Evolutionary conservation across 306 rosid species (phyloP), one percentile per base, ranked within the genome.

Genomic region (Cucumis sativus): DNA sequence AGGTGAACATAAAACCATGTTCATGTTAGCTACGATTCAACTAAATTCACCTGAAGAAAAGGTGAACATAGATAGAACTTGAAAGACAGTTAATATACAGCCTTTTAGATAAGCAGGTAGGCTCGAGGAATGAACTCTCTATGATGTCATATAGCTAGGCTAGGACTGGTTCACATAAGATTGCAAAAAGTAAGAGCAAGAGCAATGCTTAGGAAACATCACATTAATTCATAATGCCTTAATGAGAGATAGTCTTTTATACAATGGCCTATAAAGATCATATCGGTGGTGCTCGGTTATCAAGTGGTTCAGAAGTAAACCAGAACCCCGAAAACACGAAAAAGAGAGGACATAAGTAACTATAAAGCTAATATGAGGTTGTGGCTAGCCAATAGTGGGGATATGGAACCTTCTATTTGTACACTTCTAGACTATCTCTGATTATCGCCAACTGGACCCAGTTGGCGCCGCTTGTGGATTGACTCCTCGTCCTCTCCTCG

Each of bases 381-480:
- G 76, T 25, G 14, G 78, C 63, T 33, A 56, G 66, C 51, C 10
- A 37, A 39, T 54, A 57, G 35, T 75, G 21, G 67, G 49, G 35
- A 20, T 35, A 37, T 70, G 58, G 39, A 25, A 37, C 78, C 68
- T 75, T 37, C 67, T 57, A 37, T 55, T 21, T 75, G n/a, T 75
- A 55, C 67, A 59, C 67, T 11, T 75, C 67, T 17, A 51, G 4
- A 37, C 39, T 39, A 64, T 55, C 52, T 51, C 68, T 18, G 78
- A 40, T 78, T 74, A 90, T 90, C 25, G 25, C 25, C 25, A 23
- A 23, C 97, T 87, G 71, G 88, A 60, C 78, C 99, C 97, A 6
- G 97, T 88, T 25, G 97, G 93, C 56, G 97, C 84, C 9, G 81
- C 93, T 78, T 90, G 96, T 5, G 97, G 88, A 82, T 77, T 78